Base-by-base conservation (phyloP, 306 rosid species). In the Cicer yamashitae region DNA sequence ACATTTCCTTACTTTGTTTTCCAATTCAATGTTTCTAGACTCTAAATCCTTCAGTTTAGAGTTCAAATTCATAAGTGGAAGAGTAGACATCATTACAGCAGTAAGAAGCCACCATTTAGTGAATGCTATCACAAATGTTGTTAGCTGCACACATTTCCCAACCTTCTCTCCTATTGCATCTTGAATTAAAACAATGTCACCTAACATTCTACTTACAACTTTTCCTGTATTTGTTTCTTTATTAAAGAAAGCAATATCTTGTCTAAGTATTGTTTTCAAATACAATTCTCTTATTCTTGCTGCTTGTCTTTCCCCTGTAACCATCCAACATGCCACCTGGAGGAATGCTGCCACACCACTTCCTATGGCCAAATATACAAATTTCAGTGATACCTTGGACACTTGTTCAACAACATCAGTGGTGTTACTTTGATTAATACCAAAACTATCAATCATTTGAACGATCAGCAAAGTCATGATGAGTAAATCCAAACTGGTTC, bases 81-180 rank as follows among this genome's bases (percentile, higher is more conserved):
- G 87, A n/a, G 91, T 74, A 37, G 98, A 73, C 82, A 89, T 44
- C 96, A 93, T 79, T 72, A 93, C 98, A 40, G 89, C 80, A 7
- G 91, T 77, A 39, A 93, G 96, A 81, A 89, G 96, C 98, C 98
- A 93, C 60, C 98, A 96, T 81, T 88, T 88, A 50, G 77, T 1
- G 76, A 93, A 91, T 62, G 98, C 93, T 77, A 93, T 59, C 11
- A 79, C 60, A 59, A 86, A 91, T 51, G 90, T 74, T 14, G 85
- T 14, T 7, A 91, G 85, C 79, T 91, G 98, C 62, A 89, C n/a
- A 65, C 84, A 83, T 53, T 93, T 91, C 67, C 98, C 98, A 79
- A 86, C 97, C 94, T 91, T 91, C 82, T 93, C 98, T 9, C 96
- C 96, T 96, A 93, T 91, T 77, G 98, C 98, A 47, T 93, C 98